Evolutionary conservation across 257 asterid species (phyloP), one percentile per base, ranked within the genome.

Genomic region (Nicotiana noctiflora): DNA sequence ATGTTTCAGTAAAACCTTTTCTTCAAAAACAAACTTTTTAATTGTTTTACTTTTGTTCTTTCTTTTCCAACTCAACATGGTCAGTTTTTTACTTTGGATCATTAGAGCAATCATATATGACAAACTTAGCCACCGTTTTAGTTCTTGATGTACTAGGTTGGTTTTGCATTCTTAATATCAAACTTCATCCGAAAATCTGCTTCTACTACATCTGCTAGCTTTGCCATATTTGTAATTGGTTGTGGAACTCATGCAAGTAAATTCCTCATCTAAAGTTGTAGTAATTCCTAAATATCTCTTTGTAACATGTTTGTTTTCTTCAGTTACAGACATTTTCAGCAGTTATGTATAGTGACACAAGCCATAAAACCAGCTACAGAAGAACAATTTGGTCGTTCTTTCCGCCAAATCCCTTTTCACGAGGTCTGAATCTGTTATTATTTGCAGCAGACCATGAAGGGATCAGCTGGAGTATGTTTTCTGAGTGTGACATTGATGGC

Each of bases 301-400:
- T 68, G 11, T 57, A 56, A 12, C 29, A 0, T 14, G 4, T 17
- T 19, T 76, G n/a, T 61, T 37, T 62, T 62, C 25, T 62, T 77
- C 32, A 49, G 51, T 64, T 81, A 6, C 62, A 87, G 88, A 4
- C 75, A 34, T 82, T 88, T 80, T 61, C 83, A 6, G 2, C 0
- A 9, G 0, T 1, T 18, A 8, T 86, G 25, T 88, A 86, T 76
- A 4, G 2, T 51, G 27, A 13, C 0, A 77, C 81, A 62, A 2
- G 1, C 0, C 11, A 18, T 75, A 84, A 78, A 70, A 14, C 10
- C 5, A 31, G n/a, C 15, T 70, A 80, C 59, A 76, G 79, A 31
- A 75, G 83, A n/a, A 27, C 44, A 37, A 14, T 88, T 11, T 88
- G 86, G 85, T 88, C 91, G 40, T 34, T 88, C 15, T 86, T 88